Conservation (phyloP, 176 grass and related monocot genomes). For the Musa schizocarpa region DNA sequence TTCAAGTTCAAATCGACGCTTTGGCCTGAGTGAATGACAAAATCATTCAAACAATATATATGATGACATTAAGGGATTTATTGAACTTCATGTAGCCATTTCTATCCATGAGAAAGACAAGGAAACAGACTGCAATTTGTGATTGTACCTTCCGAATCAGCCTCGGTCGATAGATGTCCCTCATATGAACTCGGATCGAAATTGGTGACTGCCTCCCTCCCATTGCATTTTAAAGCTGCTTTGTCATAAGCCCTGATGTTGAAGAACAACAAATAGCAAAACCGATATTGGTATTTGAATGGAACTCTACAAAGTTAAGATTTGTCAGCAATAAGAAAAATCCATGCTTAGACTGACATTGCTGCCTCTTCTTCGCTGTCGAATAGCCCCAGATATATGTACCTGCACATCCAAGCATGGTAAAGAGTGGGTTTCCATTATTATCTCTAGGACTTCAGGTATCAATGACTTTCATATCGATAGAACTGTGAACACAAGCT, state of each 20-base stretch:
- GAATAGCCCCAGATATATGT: constrained; percentile 99
- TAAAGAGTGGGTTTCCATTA: constrained; percentile 43
- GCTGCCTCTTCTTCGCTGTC: constrained; percentile 99
- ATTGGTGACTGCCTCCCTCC: constrained; percentile 89
- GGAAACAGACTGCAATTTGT: not conserved
- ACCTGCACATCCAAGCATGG: constrained; percentile 96
- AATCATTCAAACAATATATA: constrained; percentile 5
- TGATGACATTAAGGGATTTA: not conserved
- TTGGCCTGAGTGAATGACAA: constrained; percentile 18
- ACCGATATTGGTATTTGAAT: constrained; percentile 56
- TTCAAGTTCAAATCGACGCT: constrained; percentile 87
- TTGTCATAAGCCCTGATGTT: constrained; percentile 92
- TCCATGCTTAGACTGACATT: constrained; percentile 70
- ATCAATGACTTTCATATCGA: too few relatives aligned
- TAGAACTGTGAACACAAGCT: too few relatives aligned
- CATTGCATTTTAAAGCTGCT: constrained; percentile 95
- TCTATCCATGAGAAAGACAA: not conserved
- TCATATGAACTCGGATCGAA: constrained; percentile 81
- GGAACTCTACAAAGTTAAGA: constrained; percentile 25
- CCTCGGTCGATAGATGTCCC: constrained; percentile 46
- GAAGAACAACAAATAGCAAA: constrained; percentile 25
- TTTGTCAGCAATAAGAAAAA: constrained; percentile 37
- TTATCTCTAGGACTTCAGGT: constrained; percentile 6
- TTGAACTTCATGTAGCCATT: not conserved
- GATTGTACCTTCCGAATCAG: constrained; percentile 50